Evolutionary conservation across 2,329 filamentous ascomycete species (phyloP).

Genomic region (Verticillium klebahnii): DNA sequence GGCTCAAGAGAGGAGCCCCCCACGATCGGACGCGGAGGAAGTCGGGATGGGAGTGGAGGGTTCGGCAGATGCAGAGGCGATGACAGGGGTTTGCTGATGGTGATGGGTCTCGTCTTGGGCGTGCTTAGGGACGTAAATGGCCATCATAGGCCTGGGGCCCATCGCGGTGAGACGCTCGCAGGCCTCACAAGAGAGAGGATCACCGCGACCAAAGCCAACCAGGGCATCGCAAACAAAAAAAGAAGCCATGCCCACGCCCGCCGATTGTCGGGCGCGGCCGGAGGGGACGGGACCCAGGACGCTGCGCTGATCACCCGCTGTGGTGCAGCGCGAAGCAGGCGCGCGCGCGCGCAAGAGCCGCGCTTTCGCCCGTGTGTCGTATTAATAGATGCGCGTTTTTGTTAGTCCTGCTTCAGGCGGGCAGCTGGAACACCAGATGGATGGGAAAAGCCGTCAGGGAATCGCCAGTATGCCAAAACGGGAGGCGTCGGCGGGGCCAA

Average conservation of each 20-base stretch:
- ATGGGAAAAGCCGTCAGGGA: not conserved
- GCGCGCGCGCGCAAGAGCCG: not conserved
- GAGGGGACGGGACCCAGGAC: not conserved
- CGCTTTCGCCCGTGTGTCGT: not conserved
- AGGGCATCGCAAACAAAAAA: no score
- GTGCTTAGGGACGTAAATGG: not conserved
- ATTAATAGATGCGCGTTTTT: not conserved
- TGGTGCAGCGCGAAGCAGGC: not conserved
- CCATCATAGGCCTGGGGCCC: not conserved
- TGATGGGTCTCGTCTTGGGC: not conserved
- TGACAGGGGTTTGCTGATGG: not conserved
- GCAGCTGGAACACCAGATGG: not conserved
- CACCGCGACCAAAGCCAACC: not conserved
- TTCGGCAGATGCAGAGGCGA: not conserved
- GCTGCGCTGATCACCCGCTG: not conserved
- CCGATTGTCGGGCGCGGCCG: not conserved
- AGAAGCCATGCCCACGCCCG: no score
- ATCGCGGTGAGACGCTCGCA: not conserved
- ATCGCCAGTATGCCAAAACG: not conserved
- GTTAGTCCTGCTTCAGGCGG: not conserved
- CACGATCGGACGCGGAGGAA: not conserved
- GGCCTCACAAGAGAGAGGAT: not conserved
- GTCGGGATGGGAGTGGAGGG: not conserved
- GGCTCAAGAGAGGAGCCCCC: not conserved
- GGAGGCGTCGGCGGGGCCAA: not conserved